These are phyloP conservation scores for Eimeria necatrix DNA, from an alignment of 169 alveolate genomes.

Conservation along the genomic window DNA sequence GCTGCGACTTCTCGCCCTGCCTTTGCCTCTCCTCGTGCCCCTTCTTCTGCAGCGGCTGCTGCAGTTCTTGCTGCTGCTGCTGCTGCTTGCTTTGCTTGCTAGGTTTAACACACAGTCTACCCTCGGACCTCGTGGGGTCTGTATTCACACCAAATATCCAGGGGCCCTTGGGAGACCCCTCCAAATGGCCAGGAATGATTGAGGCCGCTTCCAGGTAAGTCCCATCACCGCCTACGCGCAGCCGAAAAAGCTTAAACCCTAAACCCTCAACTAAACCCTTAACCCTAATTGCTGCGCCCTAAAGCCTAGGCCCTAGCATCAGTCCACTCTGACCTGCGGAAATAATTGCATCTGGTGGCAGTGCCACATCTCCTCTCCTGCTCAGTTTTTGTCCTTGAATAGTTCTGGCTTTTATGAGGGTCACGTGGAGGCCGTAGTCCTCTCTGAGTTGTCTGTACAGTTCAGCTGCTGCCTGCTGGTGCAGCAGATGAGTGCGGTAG, in stretches of 20 bases:
- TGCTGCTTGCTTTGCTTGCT: background rate
- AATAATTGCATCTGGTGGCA: slow-evolving; percentile 78
- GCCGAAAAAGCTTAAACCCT: background rate
- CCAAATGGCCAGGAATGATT: slow-evolving; percentile 81
- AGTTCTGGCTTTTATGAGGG: slow-evolving; percentile 63
- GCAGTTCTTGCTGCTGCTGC: background rate
- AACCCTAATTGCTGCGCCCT: background rate
- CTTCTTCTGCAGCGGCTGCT: slow-evolving; percentile 11
- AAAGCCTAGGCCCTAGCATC: background rate
- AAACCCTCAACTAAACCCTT: background rate
- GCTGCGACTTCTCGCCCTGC: background rate
- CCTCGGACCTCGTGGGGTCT: slow-evolving; percentile 89
- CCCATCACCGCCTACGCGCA: slow-evolving; percentile 88
- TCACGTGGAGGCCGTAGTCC: slow-evolving; percentile 67
- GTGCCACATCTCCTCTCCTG: slow-evolving; percentile 26
- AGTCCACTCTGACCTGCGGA: slow-evolving; percentile 36
- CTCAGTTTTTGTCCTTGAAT: background rate
- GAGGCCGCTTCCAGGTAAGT: slow-evolving; percentile 90
- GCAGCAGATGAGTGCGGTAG: slow-evolving; percentile 67
- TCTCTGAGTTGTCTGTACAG: slow-evolving; percentile 71
- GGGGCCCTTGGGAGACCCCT: slow-evolving; percentile 43
- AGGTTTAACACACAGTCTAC: slow-evolving; percentile 82
- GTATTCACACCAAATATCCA: slow-evolving; percentile 88
- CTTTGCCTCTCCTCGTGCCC: background rate
- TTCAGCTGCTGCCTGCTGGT: slow-evolving; percentile 44